Evolutionary conservation across 164 flowering plant genomes (phyloP), one percentile per base, ranked within the genome.

Genomic region (Vitis rupestris): DNA sequence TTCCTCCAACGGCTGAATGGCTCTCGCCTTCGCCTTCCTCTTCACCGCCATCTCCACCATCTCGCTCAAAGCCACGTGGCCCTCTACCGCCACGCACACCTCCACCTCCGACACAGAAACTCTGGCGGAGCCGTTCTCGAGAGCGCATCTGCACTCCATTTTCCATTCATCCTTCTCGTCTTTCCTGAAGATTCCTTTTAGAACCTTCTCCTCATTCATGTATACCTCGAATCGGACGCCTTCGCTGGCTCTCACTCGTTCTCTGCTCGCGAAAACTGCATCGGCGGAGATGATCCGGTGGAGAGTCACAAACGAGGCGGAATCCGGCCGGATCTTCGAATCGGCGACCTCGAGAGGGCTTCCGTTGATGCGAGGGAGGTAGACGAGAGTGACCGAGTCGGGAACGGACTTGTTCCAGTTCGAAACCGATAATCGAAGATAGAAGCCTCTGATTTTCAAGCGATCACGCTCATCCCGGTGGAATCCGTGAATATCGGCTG

Each of bases 151-250:
- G 63, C 89, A 86, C 64, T 81, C 90, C 76, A 86, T 14, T 13
- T 69, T 79, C 94, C 91, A 86, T 58, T 75, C 71, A 2, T 66
- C 76, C 3, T 48, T 79, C 47, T 77, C 85, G 23, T 76, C 79
- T 63, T 72, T 82, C 69, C 90, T 72, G 55, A 88, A 83, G 17
- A 69, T 50, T 2, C 96, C 94, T 64, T 79, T 80, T 63, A 92
- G 5, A 9, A 86, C 63, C 85, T 72, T 89, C 59, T 81, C 87
- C 48, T 85, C 93, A 3, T 80, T 74, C 64, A 79, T 8, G 61
- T 77, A 86, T 47, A 90, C 88, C 79, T 87, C 93, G 75, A 87
- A 90, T 64, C 79, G 75, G 8, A 78, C 80, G 15, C 92, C 93
- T 17, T 84, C 88, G 65, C 87, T 55, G 9, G 70, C 87, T 67